Evolutionary conservation across 2,329 filamentous ascomycete species (phyloP), one percentile per base, ranked within the genome.

Genomic region (Aspergillus fischeri): DNA sequence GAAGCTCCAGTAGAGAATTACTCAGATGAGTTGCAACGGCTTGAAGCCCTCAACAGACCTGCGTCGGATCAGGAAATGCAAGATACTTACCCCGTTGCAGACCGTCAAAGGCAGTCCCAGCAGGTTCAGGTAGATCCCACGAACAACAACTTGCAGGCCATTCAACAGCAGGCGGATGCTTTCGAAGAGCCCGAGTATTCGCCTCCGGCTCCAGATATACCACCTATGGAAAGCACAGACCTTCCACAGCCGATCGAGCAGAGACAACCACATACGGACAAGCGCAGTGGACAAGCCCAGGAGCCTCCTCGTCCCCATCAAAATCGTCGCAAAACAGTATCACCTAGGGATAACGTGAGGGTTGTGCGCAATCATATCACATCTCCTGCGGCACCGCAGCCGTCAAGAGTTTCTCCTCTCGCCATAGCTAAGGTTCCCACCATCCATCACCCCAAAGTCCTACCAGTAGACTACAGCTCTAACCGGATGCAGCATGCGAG

Each of bases 351-450:
- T 53, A 74, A 83, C 52, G 82, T 88, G 60, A 85, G 86, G 53
- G 77, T 92, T 57, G 80, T 92, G 65, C 85, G 86, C 68, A 87
- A 86, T 64, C 88, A 92, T 70, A 87, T 92, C 66, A 83, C 86
- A 52, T 87, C 86, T 38, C 88, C 88, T 45, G 77, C 88, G 68
- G 90, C 90, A 52, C 89, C 90, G 27, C 89, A 90, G 67, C 89
- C 90, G 53, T 86, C 86, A 51, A 87, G 90, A 68, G 85, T 85
- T 25, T 84, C 83, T 27, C 82, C 83, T 49, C 73, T 86, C 59
- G 80, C 83, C 56, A 76, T 78, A 48, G 71, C 80, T 55, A 84
- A 83, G 68, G 73, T 77, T 53, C 75, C 80, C 59, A 72, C 76
- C 51, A 67, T 81, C 63, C 85, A 61, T 81, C 88, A 71, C 78